Percentiles rank a stretch among this genome's conserved stretches.
These are phyloP conservation scores for Carpinus viminea DNA, from an alignment of 306 rosid species.

Conservation along the genomic window DNA sequence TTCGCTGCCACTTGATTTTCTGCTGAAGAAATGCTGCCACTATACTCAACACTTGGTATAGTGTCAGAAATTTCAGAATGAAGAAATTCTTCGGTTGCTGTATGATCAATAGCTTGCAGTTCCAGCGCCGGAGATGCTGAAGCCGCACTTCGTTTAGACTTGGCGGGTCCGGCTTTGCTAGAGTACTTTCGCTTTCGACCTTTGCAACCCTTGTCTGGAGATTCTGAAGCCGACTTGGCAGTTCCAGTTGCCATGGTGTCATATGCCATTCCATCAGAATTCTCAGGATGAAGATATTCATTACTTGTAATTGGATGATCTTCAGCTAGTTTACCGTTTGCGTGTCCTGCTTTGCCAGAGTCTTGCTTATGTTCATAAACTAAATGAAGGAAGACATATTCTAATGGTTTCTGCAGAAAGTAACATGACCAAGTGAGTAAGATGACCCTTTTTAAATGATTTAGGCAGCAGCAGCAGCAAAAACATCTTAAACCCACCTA, in stretches of 20 bases:
- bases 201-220: neutral
- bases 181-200: too few species aligned
- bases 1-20: constrained; percentile 2
- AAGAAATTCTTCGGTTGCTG: neutral
- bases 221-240: too few species aligned
- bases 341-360: too few species aligned
- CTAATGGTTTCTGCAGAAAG: constrained; percentile 52
- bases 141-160: too few species aligned
- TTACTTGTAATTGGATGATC: too few species aligned
- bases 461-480: too few species aligned
- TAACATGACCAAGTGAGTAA: neutral
- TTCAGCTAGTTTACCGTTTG: too few species aligned
- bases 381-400: constrained; percentile 70
- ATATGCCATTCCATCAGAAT: neutral
- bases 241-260: too few species aligned
- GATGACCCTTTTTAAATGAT: too few species aligned
- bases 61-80: neutral
- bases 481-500: too few species aligned
- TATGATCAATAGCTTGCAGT: neutral
- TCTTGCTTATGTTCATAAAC: constrained; percentile 42
- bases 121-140: neutral
- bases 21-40: neutral
- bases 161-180: too few species aligned
- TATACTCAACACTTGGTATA: neutral
- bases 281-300: neutral